A percentile compares a stretch with the other conserved stretches of the same genome.
Evolutionary conservation across 225 moss, liverwort and hornwort species (phyloP).

Genomic region (Rhytidiadelphus loreus): DNA sequence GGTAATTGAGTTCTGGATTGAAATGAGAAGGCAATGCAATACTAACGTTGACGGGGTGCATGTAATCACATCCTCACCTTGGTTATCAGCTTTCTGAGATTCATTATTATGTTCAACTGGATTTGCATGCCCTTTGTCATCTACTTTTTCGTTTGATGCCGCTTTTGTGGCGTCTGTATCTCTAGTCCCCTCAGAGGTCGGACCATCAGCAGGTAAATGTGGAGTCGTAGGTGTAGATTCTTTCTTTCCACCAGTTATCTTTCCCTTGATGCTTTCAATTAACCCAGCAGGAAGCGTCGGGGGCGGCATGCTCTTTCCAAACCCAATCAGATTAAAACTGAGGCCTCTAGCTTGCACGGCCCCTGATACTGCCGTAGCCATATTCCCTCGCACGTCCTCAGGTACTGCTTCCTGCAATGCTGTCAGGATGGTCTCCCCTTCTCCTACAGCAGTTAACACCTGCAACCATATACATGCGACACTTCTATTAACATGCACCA

Average conservation of each 20-base stretch:
- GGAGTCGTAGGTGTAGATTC: conserved; percentile 1
- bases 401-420: conserved; percentile 97
- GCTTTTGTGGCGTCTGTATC: neutral
- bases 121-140: neutral
- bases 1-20: neutral
- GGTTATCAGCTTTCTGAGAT: conserved; percentile 11
- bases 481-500: neutral
- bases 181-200: neutral
- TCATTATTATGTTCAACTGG: neutral
- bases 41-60: neutral
- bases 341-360: conserved; percentile 68
- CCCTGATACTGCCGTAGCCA: conserved; percentile 71
- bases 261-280: conserved; percentile 39
- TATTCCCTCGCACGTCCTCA: conserved; percentile 84
- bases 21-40: neutral
- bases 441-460: conserved; percentile 82
- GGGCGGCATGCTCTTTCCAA: conserved; percentile 41
- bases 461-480: conserved; percentile 11
- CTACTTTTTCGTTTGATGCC: neutral
- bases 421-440: conserved; percentile 63
- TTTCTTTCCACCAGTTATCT: conserved; percentile 28
- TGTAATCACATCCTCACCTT: conserved; percentile 8
- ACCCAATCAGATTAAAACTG: conserved; percentile 53
- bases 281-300: conserved; percentile 47
- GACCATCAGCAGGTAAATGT: neutral